Base-by-base conservation (phyloP, 148 eudicot genomes). In the Tetragonia tetragonoides region DNA sequence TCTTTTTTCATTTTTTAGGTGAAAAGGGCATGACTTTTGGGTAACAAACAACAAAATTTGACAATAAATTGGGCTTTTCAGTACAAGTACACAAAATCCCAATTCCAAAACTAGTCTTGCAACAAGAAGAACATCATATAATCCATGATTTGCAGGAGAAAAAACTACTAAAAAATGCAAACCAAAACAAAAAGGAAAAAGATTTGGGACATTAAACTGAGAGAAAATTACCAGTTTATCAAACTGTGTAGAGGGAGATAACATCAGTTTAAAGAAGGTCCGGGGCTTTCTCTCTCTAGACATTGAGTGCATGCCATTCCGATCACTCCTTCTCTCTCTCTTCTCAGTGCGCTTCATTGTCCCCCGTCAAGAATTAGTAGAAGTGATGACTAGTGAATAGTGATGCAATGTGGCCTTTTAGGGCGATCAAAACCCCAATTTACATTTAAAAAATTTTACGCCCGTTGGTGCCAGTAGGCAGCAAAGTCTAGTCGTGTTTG, bases 231-330 rank as follows among this genome's bases (percentile, higher is more conserved):
- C 80, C 68, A 70, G 68, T 24, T 44, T 78, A 6, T 18, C 34
- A 6, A 54, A 44, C 8, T 42, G 71, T 34, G 18, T 4, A 5
- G 62, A 8, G 16, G 75, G 74, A 70, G 75, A 44, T 18, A 70
- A 10, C 44, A 78, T 70, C 40, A 78, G 18, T 56, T 62, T 70
- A 53, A 40, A 78, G 59, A 71, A 78, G 46, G 14, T 16, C 51
- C 2, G n/a, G 44, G 70, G 67, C 10, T 54, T 17, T 54, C 17
- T 54, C 59, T 11, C 16, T 17, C 16, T 54, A 17, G 59, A 12
- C 9, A 4, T 54, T 3, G 62, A 59, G 62, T 59, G 21, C 5
- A 17, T 59, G 3, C 23, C 23, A 17, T 18, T 5, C 2, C 17
- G 6, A 59, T 38, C 65, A 16, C 65, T 54, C 24, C 28, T 51